Evolutionary conservation across 2,329 filamentous ascomycete genomes (phyloP).

Genomic region (Phyllachora maydis): DNA sequence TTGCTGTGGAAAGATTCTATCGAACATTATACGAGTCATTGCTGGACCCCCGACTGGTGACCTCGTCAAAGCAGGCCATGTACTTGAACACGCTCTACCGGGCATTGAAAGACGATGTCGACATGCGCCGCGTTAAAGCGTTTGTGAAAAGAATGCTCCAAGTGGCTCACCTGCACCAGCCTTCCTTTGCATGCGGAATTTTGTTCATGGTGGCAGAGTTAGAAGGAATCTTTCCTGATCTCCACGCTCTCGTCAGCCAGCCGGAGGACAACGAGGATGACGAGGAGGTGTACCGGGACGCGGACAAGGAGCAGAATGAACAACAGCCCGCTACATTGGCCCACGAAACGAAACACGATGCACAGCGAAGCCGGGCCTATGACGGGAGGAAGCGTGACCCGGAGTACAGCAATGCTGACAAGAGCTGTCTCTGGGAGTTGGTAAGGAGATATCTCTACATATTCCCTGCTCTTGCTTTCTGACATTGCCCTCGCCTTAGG

Average conservation of each 20-base stretch:
- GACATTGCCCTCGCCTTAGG: slow-evolving; percentile 10
- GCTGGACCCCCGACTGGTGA: slow-evolving; percentile 69
- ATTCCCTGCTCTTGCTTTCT: slow-evolving; percentile 6
- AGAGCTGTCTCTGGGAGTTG: slow-evolving; percentile 84
- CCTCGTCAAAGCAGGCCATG: slow-evolving; percentile 84
- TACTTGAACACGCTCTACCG: slow-evolving; percentile 86
- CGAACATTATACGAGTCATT: slow-evolving; percentile 88
- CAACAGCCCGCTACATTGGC: slow-evolving; percentile 18
- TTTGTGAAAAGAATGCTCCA: slow-evolving; percentile 91
- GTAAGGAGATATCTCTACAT: slow-evolving; percentile 27
- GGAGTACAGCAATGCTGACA: slow-evolving; percentile 80
- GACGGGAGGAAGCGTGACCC: slow-evolving; percentile 85
- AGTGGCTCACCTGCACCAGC: slow-evolving; percentile 70
- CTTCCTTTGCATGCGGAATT: slow-evolving; percentile 82
- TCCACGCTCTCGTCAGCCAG: slow-evolving; percentile 59
- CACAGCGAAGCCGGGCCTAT: slow-evolving; percentile 26
- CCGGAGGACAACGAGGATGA: slow-evolving; percentile 62
- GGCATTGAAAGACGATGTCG: slow-evolving; percentile 75
- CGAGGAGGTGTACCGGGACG: slow-evolving; percentile 29
- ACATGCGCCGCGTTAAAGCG: slow-evolving; percentile 78
- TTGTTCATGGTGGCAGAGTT: slow-evolving; percentile 76
- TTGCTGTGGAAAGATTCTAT: slow-evolving; percentile 82
- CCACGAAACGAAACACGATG: slow-evolving; percentile 4
- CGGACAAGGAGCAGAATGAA: slow-evolving; percentile 41
- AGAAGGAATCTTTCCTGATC: slow-evolving; percentile 56